A percentile compares a stretch with the other conserved stretches of the same genome.
Conservation (phyloP, 495 filamentous ascomycete species). For the Penicillium mononematosum region DNA sequence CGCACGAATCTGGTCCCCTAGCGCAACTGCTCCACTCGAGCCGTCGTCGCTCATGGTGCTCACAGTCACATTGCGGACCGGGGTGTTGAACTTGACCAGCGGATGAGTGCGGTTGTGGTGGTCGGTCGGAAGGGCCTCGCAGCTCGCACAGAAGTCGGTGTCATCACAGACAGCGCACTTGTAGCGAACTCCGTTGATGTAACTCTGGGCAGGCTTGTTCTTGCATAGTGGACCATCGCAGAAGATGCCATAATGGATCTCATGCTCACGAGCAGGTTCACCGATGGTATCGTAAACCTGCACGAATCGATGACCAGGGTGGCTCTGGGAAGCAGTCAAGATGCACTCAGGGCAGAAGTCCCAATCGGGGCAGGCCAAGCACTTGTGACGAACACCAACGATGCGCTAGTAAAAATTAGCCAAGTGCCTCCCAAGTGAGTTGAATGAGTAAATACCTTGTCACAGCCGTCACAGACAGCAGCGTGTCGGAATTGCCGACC, state of each 20-base stretch:
- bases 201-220: slow-evolving; percentile 51
- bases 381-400: slow-evolving; percentile 92
- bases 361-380: slow-evolving; percentile 95
- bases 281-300: slow-evolving; percentile 78
- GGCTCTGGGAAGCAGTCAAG: slow-evolving; percentile 59
- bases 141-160: slow-evolving; percentile 92
- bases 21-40: slow-evolving; percentile 57
- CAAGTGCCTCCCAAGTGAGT: neutral
- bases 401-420: slow-evolving; percentile 58
- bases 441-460: slow-evolving; percentile 56
- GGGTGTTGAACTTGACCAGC: slow-evolving; percentile 94
- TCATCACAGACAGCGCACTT: slow-evolving; percentile 98
- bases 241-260: slow-evolving; percentile 79
- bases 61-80: slow-evolving; percentile 84
- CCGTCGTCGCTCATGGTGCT: slow-evolving; percentile 77
- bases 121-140: slow-evolving; percentile 83
- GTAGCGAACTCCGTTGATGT: slow-evolving; percentile 84
- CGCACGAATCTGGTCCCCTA: slow-evolving; percentile 61
- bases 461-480: slow-evolving; percentile 93
- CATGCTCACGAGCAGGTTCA: slow-evolving; percentile 47
- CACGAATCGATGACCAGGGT: slow-evolving; percentile 87
- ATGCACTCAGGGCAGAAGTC: slow-evolving; percentile 88
- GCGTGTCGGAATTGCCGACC: slow-evolving; percentile 80
- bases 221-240: slow-evolving; percentile 94
- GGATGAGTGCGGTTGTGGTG: slow-evolving; percentile 92